phyloP scores from a whole-genome alignment of 2,329 filamentous ascomycete species.

The Sporothrix phasma region DNA sequence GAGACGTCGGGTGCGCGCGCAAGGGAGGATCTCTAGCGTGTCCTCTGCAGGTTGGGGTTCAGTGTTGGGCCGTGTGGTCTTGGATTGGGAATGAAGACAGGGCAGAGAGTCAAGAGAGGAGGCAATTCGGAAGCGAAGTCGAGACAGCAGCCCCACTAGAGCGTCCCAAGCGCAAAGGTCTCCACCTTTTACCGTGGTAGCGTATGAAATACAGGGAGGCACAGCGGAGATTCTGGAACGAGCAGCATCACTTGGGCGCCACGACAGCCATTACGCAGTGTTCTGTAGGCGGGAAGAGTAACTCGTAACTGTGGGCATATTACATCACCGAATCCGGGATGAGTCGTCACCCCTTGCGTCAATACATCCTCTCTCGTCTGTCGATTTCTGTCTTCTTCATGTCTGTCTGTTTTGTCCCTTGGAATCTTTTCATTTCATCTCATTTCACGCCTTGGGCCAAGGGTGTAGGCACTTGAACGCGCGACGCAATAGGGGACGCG shows the following conservation, averaged over 20 bases:
- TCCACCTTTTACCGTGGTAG: not conserved
- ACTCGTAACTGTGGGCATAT: not conserved
- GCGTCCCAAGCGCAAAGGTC: not conserved
- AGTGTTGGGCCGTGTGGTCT: not conserved
- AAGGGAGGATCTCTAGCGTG: not conserved
- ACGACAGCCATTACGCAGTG: not conserved
- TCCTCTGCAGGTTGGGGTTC: not conserved
- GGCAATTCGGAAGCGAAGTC: not conserved
- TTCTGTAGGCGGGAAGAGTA: not conserved
- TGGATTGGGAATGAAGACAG: not conserved
- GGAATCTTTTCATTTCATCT: not conserved
- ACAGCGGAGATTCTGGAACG: not conserved
- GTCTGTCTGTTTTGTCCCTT: not conserved
- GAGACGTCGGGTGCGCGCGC: not conserved
- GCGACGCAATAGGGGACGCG: no score
- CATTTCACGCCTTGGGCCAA: not conserved
- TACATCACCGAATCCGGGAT: not conserved
- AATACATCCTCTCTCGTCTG: not conserved
- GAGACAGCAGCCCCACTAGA: not conserved
- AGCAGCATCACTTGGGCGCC: not conserved
- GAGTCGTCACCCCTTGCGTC: not conserved
- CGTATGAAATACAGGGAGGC: not conserved
- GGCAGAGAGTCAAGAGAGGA: not conserved
- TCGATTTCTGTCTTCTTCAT: not conserved
- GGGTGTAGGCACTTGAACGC: not conserved